Conservation (phyloP, 2,329 filamentous ascomycete species). For the Pseudogymnoascus sp. region DNA sequence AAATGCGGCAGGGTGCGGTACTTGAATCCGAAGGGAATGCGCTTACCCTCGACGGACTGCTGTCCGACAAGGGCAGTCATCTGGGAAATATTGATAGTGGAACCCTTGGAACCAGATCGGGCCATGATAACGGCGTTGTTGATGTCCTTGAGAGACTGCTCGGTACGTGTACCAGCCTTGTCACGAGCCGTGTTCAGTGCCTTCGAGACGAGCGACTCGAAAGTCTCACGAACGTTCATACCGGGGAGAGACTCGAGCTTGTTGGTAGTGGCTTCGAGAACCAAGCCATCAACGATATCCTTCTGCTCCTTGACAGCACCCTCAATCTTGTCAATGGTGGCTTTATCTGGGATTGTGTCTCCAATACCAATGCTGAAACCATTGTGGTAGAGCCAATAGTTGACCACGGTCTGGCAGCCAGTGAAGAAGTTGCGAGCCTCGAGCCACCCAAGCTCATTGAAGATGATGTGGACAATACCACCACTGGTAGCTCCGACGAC, state of each 20-base stretch:
- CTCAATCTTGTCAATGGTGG: conserved; percentile 78
- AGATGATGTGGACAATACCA: conserved; percentile 91
- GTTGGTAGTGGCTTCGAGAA: conserved; percentile 72
- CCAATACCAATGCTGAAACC: conserved; percentile 98
- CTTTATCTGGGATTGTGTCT: conserved; percentile 86
- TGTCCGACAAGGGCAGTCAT: conserved; percentile 98
- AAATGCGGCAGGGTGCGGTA: conserved; percentile 96
- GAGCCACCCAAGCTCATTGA: conserved; percentile 83
- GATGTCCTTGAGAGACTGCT: conserved; percentile 84
- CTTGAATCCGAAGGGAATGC: conserved; percentile 98
- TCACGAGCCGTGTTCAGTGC: conserved; percentile 94
- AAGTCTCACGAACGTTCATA: conserved; percentile 98
- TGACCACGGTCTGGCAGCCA: conserved; percentile 86
- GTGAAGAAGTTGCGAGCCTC: conserved; percentile 94
- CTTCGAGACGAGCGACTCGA: conserved; percentile 94
- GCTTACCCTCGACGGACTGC: conserved; percentile 96
- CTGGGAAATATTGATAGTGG: conserved; percentile 98
- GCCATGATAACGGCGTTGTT: conserved; percentile 98
- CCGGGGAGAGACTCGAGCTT: conserved; percentile 85
- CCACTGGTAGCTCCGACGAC: conserved; percentile 81
- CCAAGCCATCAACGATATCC: conserved; percentile 66
- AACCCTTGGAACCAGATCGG: conserved; percentile 93
- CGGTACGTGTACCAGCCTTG: conserved; percentile 84
- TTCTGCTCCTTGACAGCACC: conserved; percentile 75
- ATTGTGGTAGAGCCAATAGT: conserved; percentile 94